Base-by-base conservation (phyloP, 768 basidiomycete species). In the Exsudoporus frostii region DNA sequence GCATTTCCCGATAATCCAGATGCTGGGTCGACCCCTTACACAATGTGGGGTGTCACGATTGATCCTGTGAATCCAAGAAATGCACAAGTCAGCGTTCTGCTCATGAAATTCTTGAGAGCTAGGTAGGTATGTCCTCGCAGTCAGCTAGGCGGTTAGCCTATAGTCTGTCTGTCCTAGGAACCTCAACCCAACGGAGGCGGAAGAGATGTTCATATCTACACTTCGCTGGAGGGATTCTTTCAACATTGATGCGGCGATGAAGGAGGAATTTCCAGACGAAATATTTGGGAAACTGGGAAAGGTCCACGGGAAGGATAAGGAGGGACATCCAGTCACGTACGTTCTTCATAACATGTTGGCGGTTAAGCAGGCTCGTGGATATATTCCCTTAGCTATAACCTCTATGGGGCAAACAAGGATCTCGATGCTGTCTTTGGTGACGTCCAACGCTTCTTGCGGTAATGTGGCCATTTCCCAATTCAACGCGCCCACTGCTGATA, bases 101-200 rank as follows among this genome's bases (percentile, higher is more conserved):
- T 92, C 34, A 82, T 91, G 80, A 91, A 92, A 65, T 92, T 92
- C 74, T 71, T 90, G 29, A 79, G 86, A 51, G 90, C 90, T 5
- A 80, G 86, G 87, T 84, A 60, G 33, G 68, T 40, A 30, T 10
- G 32, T 25, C 37, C 37, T 22, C 37, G 24, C 22, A 19, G n/a
- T 9, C 14, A 27, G 30, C 5, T 20, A 5, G 15, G 15, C 15
- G 1, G 33, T 48, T 22, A n/a, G 10, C 9, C 19, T 22, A 38
- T 19, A 1, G 2, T 14, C 0, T 33, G n/a, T 37, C 9, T n/a
- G 22, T 32, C 29, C 17, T 39, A 84, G 86, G 60, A 75, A 83
- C 48, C 70, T 87, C 58, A 78, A 75, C 58, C 65, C 79, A 22
- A 45, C 58, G 5, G 81, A 81, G 38, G 87, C 86, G 22, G 72